Evolutionary conservation across 352 stramenopile genomes (phyloP), one percentile per base, ranked within the genome.

Genomic region (Globisporangium echinulatum): DNA sequence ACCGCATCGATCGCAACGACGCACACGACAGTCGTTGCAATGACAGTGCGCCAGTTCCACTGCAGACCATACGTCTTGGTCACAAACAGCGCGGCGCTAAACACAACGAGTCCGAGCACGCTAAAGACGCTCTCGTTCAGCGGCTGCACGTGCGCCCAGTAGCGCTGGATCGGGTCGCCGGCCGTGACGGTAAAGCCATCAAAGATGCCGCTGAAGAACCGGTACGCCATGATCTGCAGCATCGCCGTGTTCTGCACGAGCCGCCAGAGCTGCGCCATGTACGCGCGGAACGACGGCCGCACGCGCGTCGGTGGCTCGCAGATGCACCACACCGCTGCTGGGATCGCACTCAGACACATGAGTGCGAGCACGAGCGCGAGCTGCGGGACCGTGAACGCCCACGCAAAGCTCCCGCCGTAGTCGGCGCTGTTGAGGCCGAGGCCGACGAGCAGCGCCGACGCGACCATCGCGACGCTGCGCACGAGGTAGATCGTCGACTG

Each of bases 401-500:
- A 79, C 19, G 59, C 48, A 38, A 82, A 78, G 4, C 39, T 74
- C 11, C 71, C 69, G 39, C 67, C 71, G 44, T 75, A 78, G 14
- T 79, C 63, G 11, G 48, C 52, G 25, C 63, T 60, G 19, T 75
- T 78, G 47, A 79, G 43, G 14, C 71, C 68, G 19, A 84, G 58
- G 4, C 71, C 72, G 9, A 74, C 63, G 11, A 81, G 52, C 2
- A 78, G 46, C 11, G 63, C 61, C 2, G 71, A 56, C 6, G 63
- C 40, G 25, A 79, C 69, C 55, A 70, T 71, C 47, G 77, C 63
- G 54, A 82, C 43, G 53, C 68, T 71, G 50, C 75, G 54, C 58
- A 77, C 59, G 61, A 71, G 49, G 64, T 73, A 77, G 42, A 83
- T 60, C 13, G 69, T 77, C 10, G 77, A 78, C 7, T 82, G 71